phyloP scores from a whole-genome alignment of 805 yeast genomes.

The Wickerhamiella galacta region DNA sequence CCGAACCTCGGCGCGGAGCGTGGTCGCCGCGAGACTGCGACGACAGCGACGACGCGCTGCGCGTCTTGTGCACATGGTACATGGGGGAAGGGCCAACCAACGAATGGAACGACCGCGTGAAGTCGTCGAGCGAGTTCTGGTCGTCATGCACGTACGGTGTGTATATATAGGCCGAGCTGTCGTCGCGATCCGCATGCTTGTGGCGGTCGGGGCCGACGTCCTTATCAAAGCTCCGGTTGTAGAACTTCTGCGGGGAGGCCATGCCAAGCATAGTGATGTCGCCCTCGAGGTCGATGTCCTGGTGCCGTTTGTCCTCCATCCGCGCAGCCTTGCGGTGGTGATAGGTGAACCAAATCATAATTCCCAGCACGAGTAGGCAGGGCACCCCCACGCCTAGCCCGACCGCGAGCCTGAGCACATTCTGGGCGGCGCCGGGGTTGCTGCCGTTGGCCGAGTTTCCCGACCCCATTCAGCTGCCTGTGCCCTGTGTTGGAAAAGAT shows the following conservation, averaged over 20 bases:
- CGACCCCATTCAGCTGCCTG: too few relatives aligned
- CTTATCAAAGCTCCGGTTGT: neutral
- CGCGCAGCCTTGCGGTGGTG: constrained; percentile 19
- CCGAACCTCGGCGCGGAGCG: neutral
- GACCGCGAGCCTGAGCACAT: constrained; percentile 15
- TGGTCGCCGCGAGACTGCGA: neutral
- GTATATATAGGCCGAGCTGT: neutral
- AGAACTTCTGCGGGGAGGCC: neutral
- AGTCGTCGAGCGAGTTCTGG: constrained; percentile 11
- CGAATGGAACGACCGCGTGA: constrained; percentile 14
- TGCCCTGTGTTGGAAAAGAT: too few relatives aligned
- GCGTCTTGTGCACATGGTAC: constrained; percentile 7
- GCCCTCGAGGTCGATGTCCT: constrained; percentile 23
- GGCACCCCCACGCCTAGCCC: constrained; percentile 28
- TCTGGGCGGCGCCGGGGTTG: neutral
- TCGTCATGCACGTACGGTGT: constrained; percentile 5
- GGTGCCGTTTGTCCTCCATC: constrained; percentile 23
- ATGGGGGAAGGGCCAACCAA: constrained; percentile 12
- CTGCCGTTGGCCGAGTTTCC: too few relatives aligned
- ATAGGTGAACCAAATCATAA: constrained; percentile 19
- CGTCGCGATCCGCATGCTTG: neutral
- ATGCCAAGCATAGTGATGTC: constrained; percentile 23
- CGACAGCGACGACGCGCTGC: neutral
- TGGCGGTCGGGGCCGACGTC: neutral
- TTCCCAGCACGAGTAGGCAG: constrained; percentile 17